Conservation (phyloP, 495 filamentous ascomycete species). For the Aspergillus diversus region DNA sequence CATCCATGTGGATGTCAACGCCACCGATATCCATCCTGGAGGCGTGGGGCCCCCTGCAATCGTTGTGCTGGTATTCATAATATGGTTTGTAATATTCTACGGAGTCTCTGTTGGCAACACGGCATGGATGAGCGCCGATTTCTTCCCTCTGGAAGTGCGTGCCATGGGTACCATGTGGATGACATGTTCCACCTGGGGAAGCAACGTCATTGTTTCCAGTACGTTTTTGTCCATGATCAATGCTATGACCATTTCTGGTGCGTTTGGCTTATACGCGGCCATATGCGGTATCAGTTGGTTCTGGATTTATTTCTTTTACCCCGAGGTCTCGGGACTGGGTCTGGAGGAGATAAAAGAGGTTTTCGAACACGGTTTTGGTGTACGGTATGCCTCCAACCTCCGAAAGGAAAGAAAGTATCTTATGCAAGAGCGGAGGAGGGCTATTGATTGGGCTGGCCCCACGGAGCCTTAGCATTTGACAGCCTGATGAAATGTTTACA, state of each 20-base stretch:
- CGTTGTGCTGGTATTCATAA: slow-evolving; percentile 51
- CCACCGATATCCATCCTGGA: slow-evolving; percentile 26
- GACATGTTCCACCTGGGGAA: slow-evolving; percentile 54
- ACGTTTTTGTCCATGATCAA: slow-evolving; percentile 57
- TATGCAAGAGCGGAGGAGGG: slow-evolving; percentile 20
- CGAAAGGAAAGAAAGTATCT: slow-evolving; percentile 33
- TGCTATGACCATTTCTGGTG: slow-evolving; percentile 48
- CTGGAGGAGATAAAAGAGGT: slow-evolving; percentile 55
- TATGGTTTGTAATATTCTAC: slow-evolving; percentile 54
- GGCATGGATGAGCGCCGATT: slow-evolving; percentile 55
- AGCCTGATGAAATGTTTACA: background rate
- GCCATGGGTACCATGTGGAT: slow-evolving; percentile 58
- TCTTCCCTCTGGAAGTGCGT: slow-evolving; percentile 56
- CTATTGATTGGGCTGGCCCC: background rate
- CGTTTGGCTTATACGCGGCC: slow-evolving; percentile 57
- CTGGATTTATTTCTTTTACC: slow-evolving; percentile 53
- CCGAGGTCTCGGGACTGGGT: slow-evolving; percentile 51
- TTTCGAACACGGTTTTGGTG: slow-evolving; percentile 52
- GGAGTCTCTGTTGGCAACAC: slow-evolving; percentile 50
- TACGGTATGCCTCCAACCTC: slow-evolving; percentile 41
- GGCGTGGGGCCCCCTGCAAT: slow-evolving; percentile 42
- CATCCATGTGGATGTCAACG: slow-evolving; percentile 49
- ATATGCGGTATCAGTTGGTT: slow-evolving; percentile 53
- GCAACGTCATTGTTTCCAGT: slow-evolving; percentile 56
- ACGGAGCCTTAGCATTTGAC: background rate